These are phyloP conservation scores for Carpinus viminea DNA, from an alignment of 306 rosid species.

Conservation along the genomic window DNA sequence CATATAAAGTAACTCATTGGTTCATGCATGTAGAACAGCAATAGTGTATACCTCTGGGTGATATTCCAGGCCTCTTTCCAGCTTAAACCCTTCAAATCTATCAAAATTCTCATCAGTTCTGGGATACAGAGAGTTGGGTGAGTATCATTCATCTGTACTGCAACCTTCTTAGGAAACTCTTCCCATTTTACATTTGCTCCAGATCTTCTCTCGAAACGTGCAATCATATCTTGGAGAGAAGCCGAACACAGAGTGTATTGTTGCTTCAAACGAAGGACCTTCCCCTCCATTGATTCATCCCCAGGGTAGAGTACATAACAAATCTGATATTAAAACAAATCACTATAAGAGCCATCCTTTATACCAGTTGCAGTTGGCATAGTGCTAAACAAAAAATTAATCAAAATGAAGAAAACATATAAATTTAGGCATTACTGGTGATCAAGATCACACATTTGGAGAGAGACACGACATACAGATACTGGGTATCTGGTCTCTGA, in stretches of 20 bases:
- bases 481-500: not conserved
- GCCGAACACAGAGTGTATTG: constrained; percentile 97
- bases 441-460: not conserved
- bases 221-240: constrained; percentile 94
- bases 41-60: constrained; percentile 65
- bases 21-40: constrained; percentile 17
- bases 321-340: constrained; percentile 53
- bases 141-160: constrained; percentile 99
- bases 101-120: constrained; percentile 82
- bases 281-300: constrained; percentile 89
- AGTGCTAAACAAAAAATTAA: constrained; percentile 5
- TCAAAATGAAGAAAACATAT: not conserved
- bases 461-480: not conserved
- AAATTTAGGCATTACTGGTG: not conserved
- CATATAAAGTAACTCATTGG: not conserved
- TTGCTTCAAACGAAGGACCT: constrained; percentile 91
- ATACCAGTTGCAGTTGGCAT: constrained; percentile 22
- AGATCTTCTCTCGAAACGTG: constrained; percentile 86
- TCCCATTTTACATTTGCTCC: constrained; percentile 73
- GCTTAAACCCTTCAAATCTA: constrained; percentile 80
- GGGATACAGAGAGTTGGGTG: constrained; percentile 99
- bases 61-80: constrained; percentile 97
- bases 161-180: constrained; percentile 88
- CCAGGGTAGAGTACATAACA: constrained; percentile 95
- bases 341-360: constrained; percentile 17